phyloP scores from a whole-genome alignment of 2,329 filamentous ascomycete species.

The Aspergillus pseudoglaucus region DNA sequence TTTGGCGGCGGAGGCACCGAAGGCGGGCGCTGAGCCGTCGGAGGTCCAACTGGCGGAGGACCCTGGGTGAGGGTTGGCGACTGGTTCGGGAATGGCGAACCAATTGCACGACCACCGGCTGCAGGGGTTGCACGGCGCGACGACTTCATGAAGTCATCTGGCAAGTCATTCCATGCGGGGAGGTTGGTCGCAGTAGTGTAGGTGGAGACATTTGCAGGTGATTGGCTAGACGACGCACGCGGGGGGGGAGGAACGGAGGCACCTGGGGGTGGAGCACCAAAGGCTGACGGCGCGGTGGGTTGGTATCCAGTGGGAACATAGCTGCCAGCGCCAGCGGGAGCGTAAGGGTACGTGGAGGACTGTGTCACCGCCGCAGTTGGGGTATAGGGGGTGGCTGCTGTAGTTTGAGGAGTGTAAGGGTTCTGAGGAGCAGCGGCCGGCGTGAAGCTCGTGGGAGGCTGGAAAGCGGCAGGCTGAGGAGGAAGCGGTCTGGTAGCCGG shows the following conservation, averaged over 20 bases:
- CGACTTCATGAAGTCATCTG: conserved; percentile 69
- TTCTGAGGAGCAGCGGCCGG: conserved; percentile 31
- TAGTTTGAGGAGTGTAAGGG: conserved; percentile 35
- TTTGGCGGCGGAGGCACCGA: conserved; percentile 81
- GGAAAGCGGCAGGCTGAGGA: conserved; percentile 31
- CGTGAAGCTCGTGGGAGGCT: conserved; percentile 28
- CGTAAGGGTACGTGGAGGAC: conserved; percentile 23
- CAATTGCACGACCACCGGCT: conserved; percentile 54
- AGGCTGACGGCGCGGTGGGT: conserved; percentile 42
- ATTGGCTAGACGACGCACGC: conserved; percentile 57
- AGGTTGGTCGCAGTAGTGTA: conserved; percentile 59
- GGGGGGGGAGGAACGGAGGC: conserved; percentile 53
- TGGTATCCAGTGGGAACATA: conserved; percentile 49
- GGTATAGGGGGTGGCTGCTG: conserved; percentile 18
- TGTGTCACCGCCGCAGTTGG: conserved; percentile 10
- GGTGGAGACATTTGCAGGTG: conserved; percentile 60
- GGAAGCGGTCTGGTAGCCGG: conserved; percentile 40
- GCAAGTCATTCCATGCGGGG: conserved; percentile 91
- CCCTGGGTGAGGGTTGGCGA: conserved; percentile 37
- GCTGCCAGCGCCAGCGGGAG: conserved; percentile 22
- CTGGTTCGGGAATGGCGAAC: conserved; percentile 69
- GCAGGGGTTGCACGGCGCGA: conserved; percentile 69
- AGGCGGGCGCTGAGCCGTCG: conserved; percentile 57
- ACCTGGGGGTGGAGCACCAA: conserved; percentile 42
- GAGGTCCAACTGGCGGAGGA: conserved; percentile 53